Conservation (phyloP, 306 rosid genomes). For the Glycine soja region DNA sequence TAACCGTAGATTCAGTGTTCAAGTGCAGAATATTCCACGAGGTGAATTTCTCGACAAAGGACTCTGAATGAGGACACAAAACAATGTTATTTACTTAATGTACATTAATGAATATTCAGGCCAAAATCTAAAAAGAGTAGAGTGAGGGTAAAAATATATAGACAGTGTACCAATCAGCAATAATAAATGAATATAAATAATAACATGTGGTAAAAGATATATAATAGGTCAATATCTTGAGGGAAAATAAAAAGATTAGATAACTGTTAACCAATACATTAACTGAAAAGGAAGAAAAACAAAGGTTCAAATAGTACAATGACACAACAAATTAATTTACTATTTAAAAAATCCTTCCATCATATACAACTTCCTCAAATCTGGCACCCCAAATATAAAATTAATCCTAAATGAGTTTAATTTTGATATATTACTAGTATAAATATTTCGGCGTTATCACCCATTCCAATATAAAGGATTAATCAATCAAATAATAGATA, state of each 20-base stretch:
- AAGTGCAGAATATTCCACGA: conserved; percentile 80
- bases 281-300: too few relatives aligned
- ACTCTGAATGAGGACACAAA: conserved; percentile 56
- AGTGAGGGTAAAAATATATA: background rate
- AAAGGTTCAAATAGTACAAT: too few relatives aligned
- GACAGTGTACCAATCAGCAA: conserved; percentile 5
- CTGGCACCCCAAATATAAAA: too few relatives aligned
- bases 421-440: too few relatives aligned
- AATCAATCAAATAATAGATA: too few relatives aligned
- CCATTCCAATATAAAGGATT: too few relatives aligned
- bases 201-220: background rate
- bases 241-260: background rate
- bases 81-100: conserved; percentile 23
- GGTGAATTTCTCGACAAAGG: conserved; percentile 72
- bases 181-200: conserved; percentile 19
- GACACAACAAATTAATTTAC: too few relatives aligned
- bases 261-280: background rate
- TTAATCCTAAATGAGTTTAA: too few relatives aligned
- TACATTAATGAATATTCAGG: background rate
- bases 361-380: too few relatives aligned
- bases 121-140: conserved; percentile 17
- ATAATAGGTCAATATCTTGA: background rate
- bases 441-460: too few relatives aligned
- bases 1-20: conserved; percentile 81
- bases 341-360: too few relatives aligned